Conservation (phyloP, 305 asterid genomes). For the Fraxinus ornus region DNA sequence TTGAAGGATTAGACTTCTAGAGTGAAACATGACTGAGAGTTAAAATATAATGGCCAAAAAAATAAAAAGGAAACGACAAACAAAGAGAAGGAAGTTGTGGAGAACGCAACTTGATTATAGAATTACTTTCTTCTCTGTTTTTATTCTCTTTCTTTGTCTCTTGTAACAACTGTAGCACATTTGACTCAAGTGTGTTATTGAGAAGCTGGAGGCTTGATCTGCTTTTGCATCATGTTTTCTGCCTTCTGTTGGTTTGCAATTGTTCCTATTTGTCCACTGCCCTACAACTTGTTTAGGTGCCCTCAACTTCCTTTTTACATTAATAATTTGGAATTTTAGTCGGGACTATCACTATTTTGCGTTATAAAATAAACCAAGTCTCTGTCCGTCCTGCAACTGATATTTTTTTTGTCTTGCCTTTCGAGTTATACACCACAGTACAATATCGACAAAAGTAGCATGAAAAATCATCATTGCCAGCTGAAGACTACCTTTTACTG, state of each 20-base stretch:
- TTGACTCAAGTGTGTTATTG: neutral
- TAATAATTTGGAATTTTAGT: neutral
- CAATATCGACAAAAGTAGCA: neutral
- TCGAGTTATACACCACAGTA: neutral
- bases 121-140: neutral
- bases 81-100: neutral
- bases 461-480: neutral
- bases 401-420: neutral
- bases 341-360: neutral
- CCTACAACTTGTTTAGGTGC: neutral
- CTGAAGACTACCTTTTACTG: neutral
- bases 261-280: neutral
- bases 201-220: neutral
- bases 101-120: neutral
- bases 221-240: neutral
- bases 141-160: neutral
- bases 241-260: neutral
- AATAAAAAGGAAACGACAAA: neutral
- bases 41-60: neutral
- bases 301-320: neutral
- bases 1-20: neutral
- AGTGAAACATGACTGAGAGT: neutral
- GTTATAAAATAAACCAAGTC: neutral
- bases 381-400: neutral
- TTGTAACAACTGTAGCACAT: neutral